phyloP scores from a whole-genome alignment of 768 basidiomycete genomes.

The Artomyces pyxidatus region DNA sequence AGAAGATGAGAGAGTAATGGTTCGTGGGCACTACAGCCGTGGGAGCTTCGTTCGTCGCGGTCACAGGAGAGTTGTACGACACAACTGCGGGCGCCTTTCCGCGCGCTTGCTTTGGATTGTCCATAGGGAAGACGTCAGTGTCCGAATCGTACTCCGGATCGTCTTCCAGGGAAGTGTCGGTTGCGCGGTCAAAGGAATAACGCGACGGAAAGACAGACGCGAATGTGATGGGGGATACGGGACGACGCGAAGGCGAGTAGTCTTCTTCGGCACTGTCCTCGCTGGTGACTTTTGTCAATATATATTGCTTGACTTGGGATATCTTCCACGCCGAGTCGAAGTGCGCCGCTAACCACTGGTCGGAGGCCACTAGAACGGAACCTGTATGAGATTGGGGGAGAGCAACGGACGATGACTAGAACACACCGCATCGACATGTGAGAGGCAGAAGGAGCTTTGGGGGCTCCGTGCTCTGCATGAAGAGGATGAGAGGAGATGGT shows the following conservation, averaged over 20 bases:
- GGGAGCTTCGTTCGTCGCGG: background rate
- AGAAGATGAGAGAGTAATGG: conserved; percentile 49
- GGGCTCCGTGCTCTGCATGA: too few species aligned
- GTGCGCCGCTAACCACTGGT: conserved; percentile 75
- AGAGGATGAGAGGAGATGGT: too few species aligned
- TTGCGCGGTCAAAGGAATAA: conserved; percentile 11
- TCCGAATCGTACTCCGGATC: conserved; percentile 23
- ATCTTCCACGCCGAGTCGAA: conserved; percentile 54
- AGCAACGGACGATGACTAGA: background rate
- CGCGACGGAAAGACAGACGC: conserved; percentile 38
- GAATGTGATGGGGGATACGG: conserved; percentile 65
- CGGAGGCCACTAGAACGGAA: conserved; percentile 42
- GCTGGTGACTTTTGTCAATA: conserved; percentile 49
- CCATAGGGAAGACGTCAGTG: conserved; percentile 3
- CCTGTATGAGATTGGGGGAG: background rate
- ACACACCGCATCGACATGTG: conserved; percentile 51
- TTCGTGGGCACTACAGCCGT: conserved; percentile 3
- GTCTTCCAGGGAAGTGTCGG: conserved; percentile 27
- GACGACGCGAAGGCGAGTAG: conserved; percentile 26
- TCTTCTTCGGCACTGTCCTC: conserved; percentile 13
- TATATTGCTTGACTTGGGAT: conserved; percentile 52
- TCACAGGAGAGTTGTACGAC: background rate
- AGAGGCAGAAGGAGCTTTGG: conserved; percentile 26
- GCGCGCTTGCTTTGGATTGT: conserved; percentile 6
- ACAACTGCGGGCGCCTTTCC: background rate